Conservation (phyloP, 2,329 filamentous ascomycete genomes). For the Colletotrichum costaricense region DNA sequence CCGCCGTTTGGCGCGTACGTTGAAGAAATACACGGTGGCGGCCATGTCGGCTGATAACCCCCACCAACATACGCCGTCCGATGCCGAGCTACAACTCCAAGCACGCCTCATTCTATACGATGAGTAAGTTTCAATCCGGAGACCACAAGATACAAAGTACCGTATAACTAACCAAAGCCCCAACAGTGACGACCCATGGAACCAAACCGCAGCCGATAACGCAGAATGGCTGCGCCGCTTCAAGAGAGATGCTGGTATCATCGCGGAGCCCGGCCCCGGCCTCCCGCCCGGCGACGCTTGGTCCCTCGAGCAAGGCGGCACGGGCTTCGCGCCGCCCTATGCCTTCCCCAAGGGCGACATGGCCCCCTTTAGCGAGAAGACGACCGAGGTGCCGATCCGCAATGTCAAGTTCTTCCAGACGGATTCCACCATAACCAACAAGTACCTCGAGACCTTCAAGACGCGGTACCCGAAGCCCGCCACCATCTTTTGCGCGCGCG, state of each 20-base stretch:
- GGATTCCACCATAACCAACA: conserved; percentile 57
- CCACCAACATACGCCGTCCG: conserved; percentile 67
- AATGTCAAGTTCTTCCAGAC: conserved; percentile 55
- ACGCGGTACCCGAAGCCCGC: conserved; percentile 59
- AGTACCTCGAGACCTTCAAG: conserved; percentile 58
- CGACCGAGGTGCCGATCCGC: conserved; percentile 46
- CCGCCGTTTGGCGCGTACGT: conserved; percentile 63
- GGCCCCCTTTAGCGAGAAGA: conserved; percentile 28
- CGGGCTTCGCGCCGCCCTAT: conserved; percentile 68
- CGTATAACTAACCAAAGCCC: conserved; percentile 34
- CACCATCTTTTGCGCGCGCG: conserved; percentile 66
- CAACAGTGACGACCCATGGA: conserved; percentile 70
- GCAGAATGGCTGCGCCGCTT: conserved; percentile 72
- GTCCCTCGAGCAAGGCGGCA: conserved; percentile 61
- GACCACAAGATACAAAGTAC: background rate
- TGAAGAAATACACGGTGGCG: conserved; percentile 63
- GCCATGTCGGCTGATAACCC: conserved; percentile 71
- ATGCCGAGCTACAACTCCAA: conserved; percentile 73
- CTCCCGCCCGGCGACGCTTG: conserved; percentile 56
- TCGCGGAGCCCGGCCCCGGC: conserved; percentile 62
- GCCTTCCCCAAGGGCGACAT: conserved; percentile 54
- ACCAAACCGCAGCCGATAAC: conserved; percentile 73
- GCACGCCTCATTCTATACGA: conserved; percentile 73
- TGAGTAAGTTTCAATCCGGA: conserved; percentile 57
- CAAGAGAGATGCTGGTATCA: conserved; percentile 67